These are phyloP conservation scores for Hypsizygus marmoreus DNA, from an alignment of 768 basidiomycete genomes.

Conservation along the genomic window DNA sequence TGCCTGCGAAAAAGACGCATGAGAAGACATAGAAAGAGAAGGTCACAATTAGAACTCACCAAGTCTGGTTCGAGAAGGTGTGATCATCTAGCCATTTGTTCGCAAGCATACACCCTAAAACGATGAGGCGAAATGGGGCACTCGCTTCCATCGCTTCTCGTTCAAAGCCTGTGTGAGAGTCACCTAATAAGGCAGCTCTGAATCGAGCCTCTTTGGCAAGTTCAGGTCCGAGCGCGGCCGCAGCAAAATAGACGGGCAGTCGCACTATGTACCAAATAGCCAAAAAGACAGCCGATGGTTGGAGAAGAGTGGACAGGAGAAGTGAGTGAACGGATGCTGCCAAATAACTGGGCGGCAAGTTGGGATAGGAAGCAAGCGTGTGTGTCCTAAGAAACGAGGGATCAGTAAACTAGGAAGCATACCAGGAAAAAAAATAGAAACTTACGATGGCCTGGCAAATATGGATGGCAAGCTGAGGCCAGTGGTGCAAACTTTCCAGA, in stretches of 20 bases:
- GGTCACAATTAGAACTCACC: conserved; percentile 50
- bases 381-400: conserved; percentile 25
- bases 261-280: conserved; percentile 83
- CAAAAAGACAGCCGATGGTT: conserved; percentile 78
- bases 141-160: conserved; percentile 54
- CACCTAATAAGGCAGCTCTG: conserved; percentile 62
- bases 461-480: conserved; percentile 57
- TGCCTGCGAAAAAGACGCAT: conserved; percentile 51
- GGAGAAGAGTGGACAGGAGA: conserved; percentile 75
- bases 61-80: conserved; percentile 88
- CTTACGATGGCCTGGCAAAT: conserved; percentile 61
- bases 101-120: conserved; percentile 82
- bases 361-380: conserved; percentile 41
- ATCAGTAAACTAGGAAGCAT: conserved; percentile 8
- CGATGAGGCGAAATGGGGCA: conserved; percentile 72
- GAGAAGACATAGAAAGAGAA: conserved; percentile 8
- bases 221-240: conserved; percentile 50
- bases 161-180: conserved; percentile 42
- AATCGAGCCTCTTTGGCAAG: conserved; percentile 63
- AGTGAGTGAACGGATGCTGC: conserved; percentile 68
- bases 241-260: conserved; percentile 69
- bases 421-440: conserved; percentile 17
- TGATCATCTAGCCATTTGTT: conserved; percentile 91
- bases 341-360: conserved; percentile 53
- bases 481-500: conserved; percentile 84